Conservation (phyloP, 805 yeast species). For the Saccharomycopsis schoenii region DNA sequence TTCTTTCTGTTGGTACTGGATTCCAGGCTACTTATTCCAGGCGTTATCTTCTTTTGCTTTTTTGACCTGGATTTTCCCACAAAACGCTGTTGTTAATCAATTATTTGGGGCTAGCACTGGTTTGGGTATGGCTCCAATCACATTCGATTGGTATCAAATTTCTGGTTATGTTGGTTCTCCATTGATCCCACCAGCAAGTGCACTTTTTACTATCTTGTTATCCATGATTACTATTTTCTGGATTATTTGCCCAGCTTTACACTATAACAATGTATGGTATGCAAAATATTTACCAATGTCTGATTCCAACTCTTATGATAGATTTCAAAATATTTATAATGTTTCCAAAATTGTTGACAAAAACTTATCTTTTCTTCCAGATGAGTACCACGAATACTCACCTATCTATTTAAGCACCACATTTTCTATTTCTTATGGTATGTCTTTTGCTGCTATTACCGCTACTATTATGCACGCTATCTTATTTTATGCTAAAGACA, state of each 20-base stretch:
- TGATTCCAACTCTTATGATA: constrained; percentile 39
- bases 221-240: constrained; percentile 42
- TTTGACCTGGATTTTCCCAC: constrained; percentile 56
- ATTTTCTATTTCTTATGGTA: constrained; percentile 51
- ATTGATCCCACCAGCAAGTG: constrained; percentile 49
- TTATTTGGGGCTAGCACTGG: constrained; percentile 56
- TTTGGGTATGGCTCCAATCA: constrained; percentile 53
- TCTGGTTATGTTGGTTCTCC: constrained; percentile 51
- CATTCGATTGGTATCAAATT: constrained; percentile 62
- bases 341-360: constrained; percentile 38
- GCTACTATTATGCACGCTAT: constrained; percentile 50
- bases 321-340: constrained; percentile 40
- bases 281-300: constrained; percentile 52
- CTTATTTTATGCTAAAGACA: constrained; percentile 48
- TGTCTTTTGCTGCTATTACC: constrained; percentile 52
- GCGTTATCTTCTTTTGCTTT: constrained; percentile 52
- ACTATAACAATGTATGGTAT: constrained; percentile 47
- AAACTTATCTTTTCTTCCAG: constrained; percentile 33
- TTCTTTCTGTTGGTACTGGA: constrained; percentile 44
- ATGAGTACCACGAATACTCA: constrained; percentile 46
- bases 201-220: constrained; percentile 34
- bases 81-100: constrained; percentile 51
- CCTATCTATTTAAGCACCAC: constrained; percentile 54
- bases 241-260: constrained; percentile 44
- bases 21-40: constrained; percentile 51